phyloP scores from a whole-genome alignment of 768 basidiomycete genomes.

The Podaxis mareebaensis region DNA sequence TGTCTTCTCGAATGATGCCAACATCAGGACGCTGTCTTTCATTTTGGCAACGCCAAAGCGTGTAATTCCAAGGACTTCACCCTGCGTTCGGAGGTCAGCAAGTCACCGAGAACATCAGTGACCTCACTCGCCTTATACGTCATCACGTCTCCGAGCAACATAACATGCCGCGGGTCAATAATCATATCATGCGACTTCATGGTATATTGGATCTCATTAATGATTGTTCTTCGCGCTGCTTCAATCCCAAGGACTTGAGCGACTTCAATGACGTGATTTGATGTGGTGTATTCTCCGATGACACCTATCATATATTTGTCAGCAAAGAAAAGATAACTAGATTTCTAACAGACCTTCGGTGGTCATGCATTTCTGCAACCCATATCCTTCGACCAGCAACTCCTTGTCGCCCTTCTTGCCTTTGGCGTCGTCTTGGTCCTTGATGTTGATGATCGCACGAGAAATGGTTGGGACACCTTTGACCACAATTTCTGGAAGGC shows the following conservation, averaged over 20 bases:
- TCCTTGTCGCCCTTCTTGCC: constrained; percentile 90
- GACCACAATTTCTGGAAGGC: constrained; percentile 83
- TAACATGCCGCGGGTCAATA: constrained; percentile 97
- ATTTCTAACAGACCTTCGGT: constrained; percentile 70
- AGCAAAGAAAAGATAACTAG: constrained; percentile 15
- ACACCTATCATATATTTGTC: constrained; percentile 61
- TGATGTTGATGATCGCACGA: constrained; percentile 95
- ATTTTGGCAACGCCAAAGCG: constrained; percentile 99
- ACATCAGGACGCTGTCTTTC: constrained; percentile 99
- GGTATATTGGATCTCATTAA: constrained; percentile 96
- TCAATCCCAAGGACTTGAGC: constrained; percentile 97
- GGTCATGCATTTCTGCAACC: constrained; percentile 94
- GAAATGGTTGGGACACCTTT: constrained; percentile 87
- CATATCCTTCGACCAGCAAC: constrained; percentile 95
- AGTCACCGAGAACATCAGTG: background rate
- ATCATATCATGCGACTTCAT: constrained; percentile 98
- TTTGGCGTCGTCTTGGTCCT: constrained; percentile 77
- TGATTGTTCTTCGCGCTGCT: constrained; percentile 90
- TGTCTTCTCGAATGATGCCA: constrained; percentile 99
- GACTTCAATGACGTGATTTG: constrained; percentile 97
- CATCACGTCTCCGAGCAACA: constrained; percentile 99
- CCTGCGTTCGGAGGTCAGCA: constrained; percentile 45
- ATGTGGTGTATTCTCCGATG: constrained; percentile 87
- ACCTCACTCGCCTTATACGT: constrained; percentile 75
- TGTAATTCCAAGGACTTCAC: constrained; percentile 97